Percentiles rank a stretch among this genome's conserved stretches.
These are phyloP conservation scores for Astragalus glycyphyllos DNA, from an alignment of 306 rosid species.

Conservation along the genomic window DNA sequence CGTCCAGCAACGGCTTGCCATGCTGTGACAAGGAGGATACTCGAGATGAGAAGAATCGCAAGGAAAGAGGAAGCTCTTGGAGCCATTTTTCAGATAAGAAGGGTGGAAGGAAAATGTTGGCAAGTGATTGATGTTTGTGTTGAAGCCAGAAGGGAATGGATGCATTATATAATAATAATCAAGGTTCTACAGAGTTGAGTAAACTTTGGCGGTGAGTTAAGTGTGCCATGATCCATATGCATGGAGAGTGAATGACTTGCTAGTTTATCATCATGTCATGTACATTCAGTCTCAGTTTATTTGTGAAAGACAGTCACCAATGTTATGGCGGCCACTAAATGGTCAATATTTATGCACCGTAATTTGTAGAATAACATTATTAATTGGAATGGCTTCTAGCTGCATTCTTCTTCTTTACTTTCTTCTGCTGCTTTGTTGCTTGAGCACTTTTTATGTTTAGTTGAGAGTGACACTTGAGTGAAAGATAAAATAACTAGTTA, in stretches of 20 bases:
- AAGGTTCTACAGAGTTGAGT: conserved; percentile 42
- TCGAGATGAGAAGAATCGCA: conserved; percentile 33
- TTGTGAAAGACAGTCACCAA: conserved; percentile 44
- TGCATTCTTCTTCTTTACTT: not conserved
- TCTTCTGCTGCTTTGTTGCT: not conserved
- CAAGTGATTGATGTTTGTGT: conserved; percentile 50
- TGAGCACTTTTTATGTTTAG: not conserved
- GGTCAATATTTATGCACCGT: conserved; percentile 47
- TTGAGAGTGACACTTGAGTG: too few relatives aligned
- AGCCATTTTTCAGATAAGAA: conserved; percentile 41
- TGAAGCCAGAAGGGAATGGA: conserved; percentile 39
- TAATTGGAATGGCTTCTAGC: not conserved
- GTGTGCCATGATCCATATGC: conserved; percentile 25
- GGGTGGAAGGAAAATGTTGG: conserved; percentile 37
- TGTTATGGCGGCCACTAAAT: conserved; percentile 47
- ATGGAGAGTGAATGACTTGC: conserved; percentile 25
- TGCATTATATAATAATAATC: conserved; percentile 48
- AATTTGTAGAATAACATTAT: not conserved
- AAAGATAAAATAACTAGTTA: too few relatives aligned
- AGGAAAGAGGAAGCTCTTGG: conserved; percentile 35
- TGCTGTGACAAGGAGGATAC: conserved; percentile 48
- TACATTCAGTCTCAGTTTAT: conserved; percentile 6
- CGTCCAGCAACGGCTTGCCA: conserved; percentile 53
- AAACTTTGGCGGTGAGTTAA: conserved; percentile 67
- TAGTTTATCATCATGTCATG: conserved; percentile 15